Conservation (phyloP, 768 basidiomycete species). For the Russula foetens region DNA sequence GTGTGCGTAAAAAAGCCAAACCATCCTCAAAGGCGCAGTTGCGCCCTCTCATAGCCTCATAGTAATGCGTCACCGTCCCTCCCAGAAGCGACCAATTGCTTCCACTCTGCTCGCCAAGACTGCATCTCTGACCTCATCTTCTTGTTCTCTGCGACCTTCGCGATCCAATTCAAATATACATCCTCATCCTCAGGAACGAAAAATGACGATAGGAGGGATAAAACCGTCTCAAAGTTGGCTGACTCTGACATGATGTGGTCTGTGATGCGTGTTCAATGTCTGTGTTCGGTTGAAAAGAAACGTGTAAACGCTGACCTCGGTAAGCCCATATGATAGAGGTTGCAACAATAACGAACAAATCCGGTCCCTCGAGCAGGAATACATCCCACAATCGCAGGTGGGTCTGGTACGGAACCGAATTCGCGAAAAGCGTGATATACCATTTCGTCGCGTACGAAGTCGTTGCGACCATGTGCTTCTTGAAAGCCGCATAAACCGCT, state of each 20-base stretch:
- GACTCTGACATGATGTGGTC: slow-evolving; percentile 75
- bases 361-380: slow-evolving; percentile 83
- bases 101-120: slow-evolving; percentile 79
- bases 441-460: slow-evolving; percentile 97
- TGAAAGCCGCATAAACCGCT: slow-evolving; percentile 76
- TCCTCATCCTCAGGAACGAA: slow-evolving; percentile 93
- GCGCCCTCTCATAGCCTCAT: slow-evolving; percentile 32
- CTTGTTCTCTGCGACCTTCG: slow-evolving; percentile 45
- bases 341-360: slow-evolving; percentile 79
- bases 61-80: slow-evolving; percentile 54
- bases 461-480: slow-evolving; percentile 83
- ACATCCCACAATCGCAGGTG: slow-evolving; percentile 94
- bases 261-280: slow-evolving; percentile 25
- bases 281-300: not conserved
- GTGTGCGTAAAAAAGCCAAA: not conserved
- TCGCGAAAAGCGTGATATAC: slow-evolving; percentile 98
- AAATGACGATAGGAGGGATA: slow-evolving; percentile 88
- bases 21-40: not conserved
- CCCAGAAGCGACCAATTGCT: slow-evolving; percentile 53
- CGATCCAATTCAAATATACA: slow-evolving; percentile 73
- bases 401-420: slow-evolving; percentile 91
- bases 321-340: slow-evolving; percentile 89
- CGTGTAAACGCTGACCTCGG: slow-evolving; percentile 46
- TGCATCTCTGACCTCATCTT: slow-evolving; percentile 64
- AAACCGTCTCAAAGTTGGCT: slow-evolving; percentile 84